Conservation (phyloP, 345 rosid genomes). For the Acer saccharum region DNA sequence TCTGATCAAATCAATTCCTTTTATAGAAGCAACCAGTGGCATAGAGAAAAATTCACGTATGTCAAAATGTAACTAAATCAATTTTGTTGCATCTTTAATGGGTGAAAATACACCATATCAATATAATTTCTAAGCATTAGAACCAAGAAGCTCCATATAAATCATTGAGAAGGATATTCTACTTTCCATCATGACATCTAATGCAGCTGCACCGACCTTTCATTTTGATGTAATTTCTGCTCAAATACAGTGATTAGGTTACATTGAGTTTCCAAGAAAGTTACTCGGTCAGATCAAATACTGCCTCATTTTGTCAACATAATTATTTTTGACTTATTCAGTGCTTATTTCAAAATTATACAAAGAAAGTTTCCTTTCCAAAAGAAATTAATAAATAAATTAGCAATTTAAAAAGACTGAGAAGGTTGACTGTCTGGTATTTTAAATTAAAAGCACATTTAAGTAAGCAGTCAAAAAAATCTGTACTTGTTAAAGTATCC, state of each 20-base stretch:
- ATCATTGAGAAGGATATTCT: not conserved
- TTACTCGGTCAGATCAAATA: not conserved
- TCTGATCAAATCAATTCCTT: conserved; percentile 2
- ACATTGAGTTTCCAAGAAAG: not conserved
- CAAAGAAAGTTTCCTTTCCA: not conserved
- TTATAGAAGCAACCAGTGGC: not conserved
- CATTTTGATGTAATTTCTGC: not conserved
- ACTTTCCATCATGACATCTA: not conserved
- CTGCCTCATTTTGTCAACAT: not conserved
- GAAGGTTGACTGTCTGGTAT: not conserved
- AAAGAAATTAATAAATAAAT: not conserved
- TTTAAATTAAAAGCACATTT: not conserved
- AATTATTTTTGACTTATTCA: not conserved
- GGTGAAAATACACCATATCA: not conserved
- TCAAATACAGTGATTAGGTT: not conserved
- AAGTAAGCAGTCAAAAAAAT: not conserved
- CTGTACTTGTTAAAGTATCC: conserved; percentile 1
- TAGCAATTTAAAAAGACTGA: not conserved
- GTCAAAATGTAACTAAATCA: not conserved
- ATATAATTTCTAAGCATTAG: not conserved
- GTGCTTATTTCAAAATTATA: not conserved
- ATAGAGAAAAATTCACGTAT: not conserved
- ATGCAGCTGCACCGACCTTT: not conserved
- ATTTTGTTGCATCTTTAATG: not conserved
- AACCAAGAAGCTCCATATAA: not conserved